Evolutionary conservation across 805 yeast genomes (phyloP).

Genomic region (Wickerhamiella nectarea): DNA sequence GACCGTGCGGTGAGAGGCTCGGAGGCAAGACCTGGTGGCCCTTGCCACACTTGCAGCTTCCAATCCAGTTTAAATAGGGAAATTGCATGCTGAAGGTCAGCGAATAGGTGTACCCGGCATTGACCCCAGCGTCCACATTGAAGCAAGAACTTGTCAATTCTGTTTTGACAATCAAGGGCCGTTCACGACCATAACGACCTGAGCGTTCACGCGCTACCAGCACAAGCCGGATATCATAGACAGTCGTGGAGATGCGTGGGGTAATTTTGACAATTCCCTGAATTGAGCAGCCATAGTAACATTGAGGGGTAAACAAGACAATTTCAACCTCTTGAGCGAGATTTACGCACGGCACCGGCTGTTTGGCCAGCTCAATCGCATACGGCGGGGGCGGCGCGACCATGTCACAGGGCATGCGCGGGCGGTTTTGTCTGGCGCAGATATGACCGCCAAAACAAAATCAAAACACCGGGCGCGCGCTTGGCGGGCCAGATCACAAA

Average conservation of each 20-base stretch:
- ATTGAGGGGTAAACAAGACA: not conserved
- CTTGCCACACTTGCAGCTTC: slow-evolving; percentile 3
- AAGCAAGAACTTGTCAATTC: not conserved
- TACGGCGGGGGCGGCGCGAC: not conserved
- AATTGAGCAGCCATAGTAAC: not conserved
- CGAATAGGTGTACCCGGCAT: not conserved
- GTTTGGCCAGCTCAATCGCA: not conserved
- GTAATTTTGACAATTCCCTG: slow-evolving; percentile 1
- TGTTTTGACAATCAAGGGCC: not conserved
- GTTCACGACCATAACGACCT: slow-evolving; percentile 1
- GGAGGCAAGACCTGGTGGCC: slow-evolving; percentile 4
- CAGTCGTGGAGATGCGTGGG: not conserved
- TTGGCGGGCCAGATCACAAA: not conserved
- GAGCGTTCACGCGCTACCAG: not conserved
- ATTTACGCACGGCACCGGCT: not conserved
- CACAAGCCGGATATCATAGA: not conserved
- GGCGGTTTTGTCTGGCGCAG: too few species aligned
- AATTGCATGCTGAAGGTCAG: not conserved
- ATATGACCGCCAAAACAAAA: too few species aligned
- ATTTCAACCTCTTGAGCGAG: not conserved
- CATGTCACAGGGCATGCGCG: too few species aligned
- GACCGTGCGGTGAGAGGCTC: not conserved
- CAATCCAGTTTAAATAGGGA: slow-evolving; percentile 2
- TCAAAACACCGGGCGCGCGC: too few species aligned
- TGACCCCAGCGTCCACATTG: not conserved